These are phyloP conservation scores for Nigrospora osmanthi DNA, from an alignment of 2,329 filamentous ascomycete genomes.

Conservation along the genomic window DNA sequence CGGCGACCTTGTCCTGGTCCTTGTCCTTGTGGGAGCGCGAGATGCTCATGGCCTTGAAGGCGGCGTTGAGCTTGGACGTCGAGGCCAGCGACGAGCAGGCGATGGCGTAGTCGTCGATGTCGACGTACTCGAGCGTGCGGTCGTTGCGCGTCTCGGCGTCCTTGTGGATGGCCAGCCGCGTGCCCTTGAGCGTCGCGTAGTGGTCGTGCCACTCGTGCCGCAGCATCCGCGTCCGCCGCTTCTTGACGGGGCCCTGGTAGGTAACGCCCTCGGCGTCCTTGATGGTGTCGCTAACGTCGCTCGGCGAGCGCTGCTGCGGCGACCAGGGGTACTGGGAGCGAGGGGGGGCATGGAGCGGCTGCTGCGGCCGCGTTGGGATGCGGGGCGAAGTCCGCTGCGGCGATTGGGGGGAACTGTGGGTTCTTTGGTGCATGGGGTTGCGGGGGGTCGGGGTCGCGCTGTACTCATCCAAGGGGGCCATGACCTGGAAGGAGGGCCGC, in stretches of 20 bases:
- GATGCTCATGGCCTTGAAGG: conserved; percentile 74
- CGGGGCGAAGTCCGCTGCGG: conserved; percentile 20
- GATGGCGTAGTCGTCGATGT: conserved; percentile 84
- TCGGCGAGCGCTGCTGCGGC: conserved; percentile 31
- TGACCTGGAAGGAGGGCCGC: conserved; percentile 60
- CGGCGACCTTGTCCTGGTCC: conserved; percentile 44
- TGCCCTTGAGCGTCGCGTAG: conserved; percentile 79
- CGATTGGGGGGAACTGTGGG: conserved; percentile 23
- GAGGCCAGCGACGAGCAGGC: conserved; percentile 72
- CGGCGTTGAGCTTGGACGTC: conserved; percentile 74
- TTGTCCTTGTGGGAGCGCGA: conserved; percentile 38
- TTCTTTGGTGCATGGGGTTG: conserved; percentile 5
- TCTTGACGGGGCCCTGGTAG: conserved; percentile 87
- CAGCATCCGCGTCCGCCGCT: conserved; percentile 81
- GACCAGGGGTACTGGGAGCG: conserved; percentile 50
- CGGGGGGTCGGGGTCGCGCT: conserved; percentile 31
- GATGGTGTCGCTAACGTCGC: conserved; percentile 17
- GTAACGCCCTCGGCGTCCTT: conserved; percentile 44
- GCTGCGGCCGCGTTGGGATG: conserved; percentile 27
- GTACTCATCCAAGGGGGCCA: conserved; percentile 65
- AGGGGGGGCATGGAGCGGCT: conserved; percentile 42
- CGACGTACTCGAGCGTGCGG: conserved; percentile 67
- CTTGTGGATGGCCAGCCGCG: conserved; percentile 68
- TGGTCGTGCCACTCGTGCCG: conserved; percentile 91
- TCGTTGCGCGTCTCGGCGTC: conserved; percentile 36